Evolutionary conservation across 140 eudicot species (phyloP).

Genomic region (Cichorium intybus): DNA sequence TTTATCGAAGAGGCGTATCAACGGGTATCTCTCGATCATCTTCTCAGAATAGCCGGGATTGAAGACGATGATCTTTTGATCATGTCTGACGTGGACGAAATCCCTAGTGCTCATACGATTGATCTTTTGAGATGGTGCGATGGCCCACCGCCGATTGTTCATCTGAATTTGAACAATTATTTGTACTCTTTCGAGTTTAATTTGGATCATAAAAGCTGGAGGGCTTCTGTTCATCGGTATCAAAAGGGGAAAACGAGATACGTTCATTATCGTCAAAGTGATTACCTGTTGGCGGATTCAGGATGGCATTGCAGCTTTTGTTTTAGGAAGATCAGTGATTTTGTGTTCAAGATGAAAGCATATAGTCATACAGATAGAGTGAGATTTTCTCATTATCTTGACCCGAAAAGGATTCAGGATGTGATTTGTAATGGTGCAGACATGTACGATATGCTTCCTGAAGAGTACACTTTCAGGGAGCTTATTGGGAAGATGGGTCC

Average conservation of each 20-base stretch:
- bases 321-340: conserved; percentile 64
- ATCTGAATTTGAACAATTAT: conserved; percentile 65
- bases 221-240: conserved; percentile 69
- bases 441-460: conserved; percentile 75
- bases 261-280: conserved; percentile 74
- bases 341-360: conserved; percentile 89
- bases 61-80: conserved; percentile 75
- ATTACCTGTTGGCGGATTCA: conserved; percentile 62
- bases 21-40: conserved; percentile 63
- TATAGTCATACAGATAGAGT: conserved; percentile 82
- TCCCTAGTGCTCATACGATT: conserved; percentile 75
- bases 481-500: conserved; percentile 77
- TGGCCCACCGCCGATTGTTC: conserved; percentile 67
- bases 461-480: conserved; percentile 70
- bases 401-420: conserved; percentile 68
- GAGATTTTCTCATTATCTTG: conserved; percentile 63
- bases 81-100: conserved; percentile 85
- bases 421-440: conserved; percentile 67
- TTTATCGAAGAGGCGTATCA: conserved; percentile 86
- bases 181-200: conserved; percentile 71
- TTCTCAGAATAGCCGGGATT: conserved; percentile 59
- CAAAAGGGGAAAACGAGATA: conserved; percentile 57
- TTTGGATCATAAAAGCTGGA: conserved; percentile 55
- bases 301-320: conserved; percentile 98
- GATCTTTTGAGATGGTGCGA: conserved; percentile 83